Base-by-base conservation (phyloP, 768 basidiomycete species). In the Hericium rajendrae region DNA sequence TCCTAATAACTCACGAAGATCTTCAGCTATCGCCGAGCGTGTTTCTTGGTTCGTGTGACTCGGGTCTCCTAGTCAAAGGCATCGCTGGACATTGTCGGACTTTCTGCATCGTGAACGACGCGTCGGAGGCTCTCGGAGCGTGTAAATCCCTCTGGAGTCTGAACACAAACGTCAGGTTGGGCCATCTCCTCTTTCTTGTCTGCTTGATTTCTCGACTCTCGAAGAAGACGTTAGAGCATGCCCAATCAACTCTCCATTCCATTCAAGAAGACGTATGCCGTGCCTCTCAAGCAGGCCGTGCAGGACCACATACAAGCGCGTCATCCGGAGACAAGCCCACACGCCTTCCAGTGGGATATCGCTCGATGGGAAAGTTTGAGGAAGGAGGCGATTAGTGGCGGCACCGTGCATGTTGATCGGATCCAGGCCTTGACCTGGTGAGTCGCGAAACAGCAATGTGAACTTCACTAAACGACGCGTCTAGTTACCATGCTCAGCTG, bases 401-500 rank as follows among this genome's bases (percentile, higher is more conserved):
- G 73, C 16, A 64, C 71, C 3, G 77, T 83, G 16, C 83, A 85
- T 61, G 75, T 82, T 52, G 77, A 81, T 63, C 79, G 78, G 61
- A 70, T 83, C 63, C 70, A 81, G 60, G 65, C 76, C 4, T 66
- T 76, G 49, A 64, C 86, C 55, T 75, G 77, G 94, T 93, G 63
- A 60, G 83, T 78, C 53, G 43, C 55, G 59, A 38, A 40, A 38
- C 32, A 20, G 12, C 41, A 16, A 13, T 15, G 38, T 57, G 12
- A 40, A 56, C 59, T 59, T 28, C 26, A 38, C 28, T 26, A 32
- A 59, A 63, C 56, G 60, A 52, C 48, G 55, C 46, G 60, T 46
- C 48, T 62, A 97, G 95, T 48, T 98, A 98, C 68, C 89, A 97
- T 63, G 89, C 92, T 3, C 94, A 95, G 67, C 81, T 97, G 39